phyloP scores from a whole-genome alignment of 495 filamentous ascomycete species.

The Penicillium waksmanii region DNA sequence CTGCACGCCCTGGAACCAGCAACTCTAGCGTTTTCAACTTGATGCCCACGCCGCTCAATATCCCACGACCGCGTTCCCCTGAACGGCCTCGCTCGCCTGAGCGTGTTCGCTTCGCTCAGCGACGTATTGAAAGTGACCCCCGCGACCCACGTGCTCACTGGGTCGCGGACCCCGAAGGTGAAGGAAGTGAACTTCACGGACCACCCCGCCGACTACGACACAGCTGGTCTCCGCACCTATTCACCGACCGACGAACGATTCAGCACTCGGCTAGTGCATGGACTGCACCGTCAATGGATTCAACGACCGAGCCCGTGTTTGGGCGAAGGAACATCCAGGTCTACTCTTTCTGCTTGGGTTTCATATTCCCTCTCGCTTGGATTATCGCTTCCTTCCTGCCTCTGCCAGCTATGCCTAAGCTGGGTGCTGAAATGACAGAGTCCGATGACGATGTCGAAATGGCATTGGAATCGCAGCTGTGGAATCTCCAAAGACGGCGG shows the following conservation, averaged over 20 bases:
- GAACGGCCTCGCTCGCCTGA: conserved; percentile 24
- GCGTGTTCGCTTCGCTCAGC: conserved; percentile 15
- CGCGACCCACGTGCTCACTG: conserved; percentile 52
- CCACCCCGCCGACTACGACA: conserved; percentile 41
- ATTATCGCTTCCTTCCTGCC: conserved; percentile 83
- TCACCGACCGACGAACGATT: conserved; percentile 57
- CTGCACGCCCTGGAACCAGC: conserved; percentile 33
- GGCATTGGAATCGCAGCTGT: conserved; percentile 49
- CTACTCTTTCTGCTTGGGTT: conserved; percentile 84
- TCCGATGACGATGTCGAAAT: conserved; percentile 42
- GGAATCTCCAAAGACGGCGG: conserved; percentile 58
- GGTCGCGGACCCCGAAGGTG: conserved; percentile 34
- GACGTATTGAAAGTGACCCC: conserved; percentile 38
- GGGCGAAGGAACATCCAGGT: conserved; percentile 80
- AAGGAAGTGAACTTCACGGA: conserved; percentile 22
- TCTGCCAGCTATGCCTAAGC: conserved; percentile 61
- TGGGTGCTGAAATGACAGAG: conserved; percentile 24
- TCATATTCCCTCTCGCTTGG: conserved; percentile 89
- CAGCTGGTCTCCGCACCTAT: conserved; percentile 77
- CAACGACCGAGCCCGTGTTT: conserved; percentile 56
- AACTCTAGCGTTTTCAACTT: conserved; percentile 39
- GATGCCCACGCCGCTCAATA: conserved; percentile 35
- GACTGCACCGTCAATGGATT: conserved; percentile 72
- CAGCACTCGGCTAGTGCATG: conserved; percentile 50
- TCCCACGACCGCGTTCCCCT: conserved; percentile 26